Conservation (phyloP, 768 basidiomycete species). For the Guyanaporus albipodus region DNA sequence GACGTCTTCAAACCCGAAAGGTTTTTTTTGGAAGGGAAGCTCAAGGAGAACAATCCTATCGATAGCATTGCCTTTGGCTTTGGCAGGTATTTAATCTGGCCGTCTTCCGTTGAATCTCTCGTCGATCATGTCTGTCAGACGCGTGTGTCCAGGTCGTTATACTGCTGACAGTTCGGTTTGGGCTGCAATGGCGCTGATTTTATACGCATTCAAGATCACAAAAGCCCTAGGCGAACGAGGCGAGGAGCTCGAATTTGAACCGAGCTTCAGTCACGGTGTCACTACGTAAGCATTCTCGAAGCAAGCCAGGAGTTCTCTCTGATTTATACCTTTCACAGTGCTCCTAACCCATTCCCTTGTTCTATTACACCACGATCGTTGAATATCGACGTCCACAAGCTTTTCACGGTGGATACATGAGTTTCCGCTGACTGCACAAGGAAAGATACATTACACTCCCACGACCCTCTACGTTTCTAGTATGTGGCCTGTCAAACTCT, state of each 20-base stretch:
- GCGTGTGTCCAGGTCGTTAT: conserved; percentile 32
- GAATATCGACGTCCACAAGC: conserved; percentile 3
- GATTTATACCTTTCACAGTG: conserved; percentile 3
- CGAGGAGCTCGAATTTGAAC: conserved; percentile 19
- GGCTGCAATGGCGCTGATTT: conserved; percentile 24
- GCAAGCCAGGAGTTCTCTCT: background rate
- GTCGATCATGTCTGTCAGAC: conserved; percentile 9
- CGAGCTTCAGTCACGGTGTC: conserved; percentile 12
- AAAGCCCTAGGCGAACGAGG: conserved; percentile 24
- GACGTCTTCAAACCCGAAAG: conserved; percentile 32
- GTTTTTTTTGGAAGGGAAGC: conserved; percentile 20
- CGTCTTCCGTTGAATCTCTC: background rate
- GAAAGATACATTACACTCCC: too few relatives aligned
- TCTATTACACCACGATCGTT: conserved; percentile 5
- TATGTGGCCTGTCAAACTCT: too few relatives aligned
- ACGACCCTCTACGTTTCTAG: too few relatives aligned
- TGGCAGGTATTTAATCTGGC: conserved; percentile 16
- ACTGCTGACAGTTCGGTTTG: conserved; percentile 31
- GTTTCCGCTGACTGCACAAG: too few relatives aligned
- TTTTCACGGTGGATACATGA: background rate
- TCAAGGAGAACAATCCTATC: background rate
- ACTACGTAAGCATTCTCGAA: conserved; percentile 3
- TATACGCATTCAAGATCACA: conserved; percentile 26
- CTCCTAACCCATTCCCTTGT: conserved; percentile 13
- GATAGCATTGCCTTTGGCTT: conserved; percentile 18